Conservation (phyloP, 1,284 basidiomycete genomes). For the Cryptococcus wingfieldii region DNA sequence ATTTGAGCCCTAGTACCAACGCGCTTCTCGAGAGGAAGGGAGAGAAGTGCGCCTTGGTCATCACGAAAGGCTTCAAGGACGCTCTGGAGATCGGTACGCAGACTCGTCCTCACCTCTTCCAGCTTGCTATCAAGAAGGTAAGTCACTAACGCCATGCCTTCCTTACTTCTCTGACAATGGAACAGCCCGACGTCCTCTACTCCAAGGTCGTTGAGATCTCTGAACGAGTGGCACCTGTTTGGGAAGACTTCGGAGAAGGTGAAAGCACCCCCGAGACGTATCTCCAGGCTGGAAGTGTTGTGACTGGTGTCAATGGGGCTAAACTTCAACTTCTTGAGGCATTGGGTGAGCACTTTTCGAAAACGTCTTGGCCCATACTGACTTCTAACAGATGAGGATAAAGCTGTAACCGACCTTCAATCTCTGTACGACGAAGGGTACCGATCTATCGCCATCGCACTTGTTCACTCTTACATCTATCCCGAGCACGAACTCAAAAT, state of each 20-base stretch:
- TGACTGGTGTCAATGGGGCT: slow-evolving; percentile 60
- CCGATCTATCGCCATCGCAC: slow-evolving; percentile 32
- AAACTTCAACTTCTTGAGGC: slow-evolving; percentile 74
- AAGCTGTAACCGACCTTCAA: slow-evolving; percentile 23
- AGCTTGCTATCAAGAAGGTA: slow-evolving; percentile 77
- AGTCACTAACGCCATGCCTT: slow-evolving; percentile 54
- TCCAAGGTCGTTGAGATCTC: slow-evolving; percentile 51
- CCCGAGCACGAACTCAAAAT: slow-evolving; percentile 35
- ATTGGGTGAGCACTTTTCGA: slow-evolving; percentile 4
- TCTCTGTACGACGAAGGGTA: slow-evolving; percentile 34
- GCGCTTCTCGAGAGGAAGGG: slow-evolving; percentile 92
- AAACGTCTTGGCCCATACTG: slow-evolving; percentile 56
- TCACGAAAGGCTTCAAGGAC: slow-evolving; percentile 62
- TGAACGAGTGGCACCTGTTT: slow-evolving; percentile 88
- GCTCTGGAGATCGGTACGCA: slow-evolving; percentile 39
- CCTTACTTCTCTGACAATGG: slow-evolving; percentile 58
- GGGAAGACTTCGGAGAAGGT: slow-evolving; percentile 25
- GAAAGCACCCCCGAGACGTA: slow-evolving; percentile 18
- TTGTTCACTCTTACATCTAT: slow-evolving; percentile 40
- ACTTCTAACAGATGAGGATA: slow-evolving; percentile 62
- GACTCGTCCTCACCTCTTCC: slow-evolving; percentile 72
- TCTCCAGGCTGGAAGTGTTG: slow-evolving; percentile 19
- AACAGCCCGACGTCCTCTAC: slow-evolving; percentile 51
- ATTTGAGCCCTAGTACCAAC: slow-evolving; percentile 59
- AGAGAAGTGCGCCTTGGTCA: slow-evolving; percentile 85